These are phyloP conservation scores for Plantago coronopus DNA, from an alignment of 305 asterid genomes.

Conservation along the genomic window DNA sequence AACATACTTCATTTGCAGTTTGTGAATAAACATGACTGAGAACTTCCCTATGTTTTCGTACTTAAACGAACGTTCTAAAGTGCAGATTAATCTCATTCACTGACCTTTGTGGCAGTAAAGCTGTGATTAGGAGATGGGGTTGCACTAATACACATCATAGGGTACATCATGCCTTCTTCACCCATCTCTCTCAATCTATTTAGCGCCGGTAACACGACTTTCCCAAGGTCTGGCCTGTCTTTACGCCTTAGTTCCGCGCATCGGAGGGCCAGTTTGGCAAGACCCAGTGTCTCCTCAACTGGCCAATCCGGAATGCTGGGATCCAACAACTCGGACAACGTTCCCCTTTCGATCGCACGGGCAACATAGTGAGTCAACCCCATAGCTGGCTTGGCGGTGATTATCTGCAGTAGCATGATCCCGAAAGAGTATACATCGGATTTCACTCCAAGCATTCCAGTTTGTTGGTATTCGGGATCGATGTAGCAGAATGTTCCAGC, in stretches of 20 bases:
- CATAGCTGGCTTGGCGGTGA: conserved; percentile 73
- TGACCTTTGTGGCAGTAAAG: conserved; percentile 33
- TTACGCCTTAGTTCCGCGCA: conserved; percentile 76
- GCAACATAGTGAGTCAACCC: conserved; percentile 57
- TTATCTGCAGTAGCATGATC: conserved; percentile 58
- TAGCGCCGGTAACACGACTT: conserved; percentile 58
- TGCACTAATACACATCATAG: conserved; percentile 30
- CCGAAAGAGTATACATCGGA: conserved; percentile 83
- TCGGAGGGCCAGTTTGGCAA: conserved; percentile 58
- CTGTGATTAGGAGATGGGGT: conserved; percentile 36
- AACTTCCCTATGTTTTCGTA: conserved; percentile 1
- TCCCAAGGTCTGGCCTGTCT: conserved; percentile 85
- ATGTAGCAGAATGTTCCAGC: conserved; percentile 94
- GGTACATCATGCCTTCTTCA: conserved; percentile 38
- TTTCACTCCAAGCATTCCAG: conserved; percentile 90
- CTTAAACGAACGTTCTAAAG: not conserved
- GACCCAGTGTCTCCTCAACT: conserved; percentile 43
- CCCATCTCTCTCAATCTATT: conserved; percentile 51
- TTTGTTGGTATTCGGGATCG: conserved; percentile 90
- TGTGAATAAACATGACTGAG: not conserved
- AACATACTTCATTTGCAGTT: not conserved
- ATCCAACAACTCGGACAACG: conserved; percentile 55
- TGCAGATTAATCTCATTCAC: conserved; percentile 12
- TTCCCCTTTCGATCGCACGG: conserved; percentile 49
- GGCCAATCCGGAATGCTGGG: conserved; percentile 74